Evolutionary conservation across 2,329 filamentous ascomycete species (phyloP).

Genomic region (Fonsecaea multimorphosa): DNA sequence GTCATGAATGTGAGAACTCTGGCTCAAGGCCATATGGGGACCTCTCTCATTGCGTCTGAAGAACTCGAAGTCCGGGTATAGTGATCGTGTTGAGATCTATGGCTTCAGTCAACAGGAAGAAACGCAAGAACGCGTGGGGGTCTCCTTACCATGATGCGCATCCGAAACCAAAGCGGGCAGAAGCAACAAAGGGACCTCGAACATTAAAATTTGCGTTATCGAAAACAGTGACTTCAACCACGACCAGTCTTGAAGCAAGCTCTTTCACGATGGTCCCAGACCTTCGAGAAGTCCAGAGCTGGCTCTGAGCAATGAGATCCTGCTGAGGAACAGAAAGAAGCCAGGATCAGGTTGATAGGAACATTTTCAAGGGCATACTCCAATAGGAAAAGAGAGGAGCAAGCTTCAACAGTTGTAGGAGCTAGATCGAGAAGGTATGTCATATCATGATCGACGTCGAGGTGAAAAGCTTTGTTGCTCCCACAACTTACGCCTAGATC

Average conservation of each 20-base stretch:
- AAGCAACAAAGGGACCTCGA: slow-evolving; percentile 8
- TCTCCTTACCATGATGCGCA: slow-evolving; percentile 28
- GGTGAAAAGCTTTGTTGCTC: slow-evolving; percentile 20
- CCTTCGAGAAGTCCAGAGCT: slow-evolving; percentile 10
- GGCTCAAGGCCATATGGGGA: slow-evolving; percentile 35
- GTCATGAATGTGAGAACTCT: slow-evolving; percentile 33
- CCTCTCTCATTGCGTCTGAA: slow-evolving; percentile 39
- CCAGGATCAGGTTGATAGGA: slow-evolving; percentile 25
- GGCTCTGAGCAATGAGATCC: slow-evolving; percentile 22
- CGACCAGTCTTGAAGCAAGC: slow-evolving; percentile 15
- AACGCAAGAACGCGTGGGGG: not conserved
- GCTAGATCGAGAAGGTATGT: slow-evolving; percentile 29
- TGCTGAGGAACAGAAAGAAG: slow-evolving; percentile 17
- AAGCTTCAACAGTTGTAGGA: slow-evolving; percentile 12
- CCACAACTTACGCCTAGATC: slow-evolving; percentile 16
- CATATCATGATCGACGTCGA: slow-evolving; percentile 30
- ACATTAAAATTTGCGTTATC: slow-evolving; percentile 10
- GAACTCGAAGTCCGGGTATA: slow-evolving; percentile 38
- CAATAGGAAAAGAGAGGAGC: slow-evolving; percentile 25
- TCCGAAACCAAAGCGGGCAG: slow-evolving; percentile 11
- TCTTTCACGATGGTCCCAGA: slow-evolving; percentile 9
- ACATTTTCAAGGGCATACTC: slow-evolving; percentile 28
- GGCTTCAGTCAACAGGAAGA: slow-evolving; percentile 20
- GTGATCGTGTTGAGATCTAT: slow-evolving; percentile 34
- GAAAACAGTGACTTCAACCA: not conserved